phyloP scores from a whole-genome alignment of 768 basidiomycete genomes.

The Suillus discolor region DNA sequence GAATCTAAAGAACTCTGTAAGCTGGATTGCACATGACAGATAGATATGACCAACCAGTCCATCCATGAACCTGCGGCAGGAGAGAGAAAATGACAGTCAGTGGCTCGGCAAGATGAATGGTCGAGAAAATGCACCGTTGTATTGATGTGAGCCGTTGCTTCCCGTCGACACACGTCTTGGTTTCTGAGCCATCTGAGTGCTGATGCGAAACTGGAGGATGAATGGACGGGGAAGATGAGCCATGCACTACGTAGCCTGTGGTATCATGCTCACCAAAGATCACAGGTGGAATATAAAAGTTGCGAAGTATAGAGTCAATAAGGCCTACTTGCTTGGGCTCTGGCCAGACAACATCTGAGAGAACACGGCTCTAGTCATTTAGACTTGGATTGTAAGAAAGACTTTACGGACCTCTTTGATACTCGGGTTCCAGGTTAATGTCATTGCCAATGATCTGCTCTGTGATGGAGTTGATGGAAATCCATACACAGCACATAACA shows the following conservation, averaged over 20 bases:
- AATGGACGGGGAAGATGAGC: background rate
- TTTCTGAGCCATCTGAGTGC: slow-evolving; percentile 64
- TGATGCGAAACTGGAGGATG: slow-evolving; percentile 47
- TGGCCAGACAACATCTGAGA: slow-evolving; percentile 76
- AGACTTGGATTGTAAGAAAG: background rate
- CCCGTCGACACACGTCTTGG: slow-evolving; percentile 74
- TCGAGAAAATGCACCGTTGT: slow-evolving; percentile 48
- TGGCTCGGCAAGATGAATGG: background rate
- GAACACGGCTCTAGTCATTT: background rate
- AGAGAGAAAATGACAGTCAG: slow-evolving; percentile 5
- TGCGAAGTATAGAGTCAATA: slow-evolving; percentile 77
- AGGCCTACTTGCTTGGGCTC: slow-evolving; percentile 73
- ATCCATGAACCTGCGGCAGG: slow-evolving; percentile 57
- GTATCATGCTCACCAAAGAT: slow-evolving; percentile 60
- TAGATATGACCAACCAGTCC: slow-evolving; percentile 54
- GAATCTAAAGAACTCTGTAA: slow-evolving; percentile 44
- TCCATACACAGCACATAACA: background rate
- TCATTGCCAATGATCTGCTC: slow-evolving; percentile 67
- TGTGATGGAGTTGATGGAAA: slow-evolving; percentile 26
- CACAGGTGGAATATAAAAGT: slow-evolving; percentile 80
- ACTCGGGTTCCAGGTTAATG: slow-evolving; percentile 75
- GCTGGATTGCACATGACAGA: slow-evolving; percentile 1
- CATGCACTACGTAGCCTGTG: background rate
- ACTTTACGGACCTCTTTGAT: slow-evolving; percentile 64
- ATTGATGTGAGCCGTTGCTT: slow-evolving; percentile 83